Percentiles rank a stretch among this genome's conserved stretches.
phyloP scores from a whole-genome alignment of 1,284 basidiomycete genomes.

The Clitocybe nebularis region DNA sequence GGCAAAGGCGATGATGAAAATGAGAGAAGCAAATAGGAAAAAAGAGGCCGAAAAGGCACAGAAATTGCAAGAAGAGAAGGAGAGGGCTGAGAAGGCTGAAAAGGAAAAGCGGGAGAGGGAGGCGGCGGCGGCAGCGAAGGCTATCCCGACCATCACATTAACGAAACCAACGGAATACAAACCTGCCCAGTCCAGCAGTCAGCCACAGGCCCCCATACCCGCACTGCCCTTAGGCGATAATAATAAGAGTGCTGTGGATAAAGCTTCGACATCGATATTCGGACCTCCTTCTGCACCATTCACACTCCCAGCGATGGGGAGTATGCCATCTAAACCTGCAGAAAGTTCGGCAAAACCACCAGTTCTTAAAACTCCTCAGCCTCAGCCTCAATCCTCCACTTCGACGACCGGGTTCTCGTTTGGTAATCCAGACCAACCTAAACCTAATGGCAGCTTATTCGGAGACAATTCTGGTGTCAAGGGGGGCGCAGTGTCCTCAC shows the following conservation, averaged over 20 bases:
- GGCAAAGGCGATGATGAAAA: slow-evolving; percentile 67
- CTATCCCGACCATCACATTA: slow-evolving; percentile 29
- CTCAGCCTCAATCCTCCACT: slow-evolving; percentile 11
- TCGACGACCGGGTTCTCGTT: slow-evolving; percentile 6
- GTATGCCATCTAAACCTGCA: slow-evolving; percentile 6
- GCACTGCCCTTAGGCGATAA: slow-evolving; percentile 11
- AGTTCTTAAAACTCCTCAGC: slow-evolving; percentile 3
- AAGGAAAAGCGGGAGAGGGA: slow-evolving; percentile 37
- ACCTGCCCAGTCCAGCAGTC: slow-evolving; percentile 12
- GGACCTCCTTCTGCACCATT: slow-evolving; percentile 15
- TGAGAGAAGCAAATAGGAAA: slow-evolving; percentile 49
- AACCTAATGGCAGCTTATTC: slow-evolving; percentile 9
- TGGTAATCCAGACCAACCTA: slow-evolving; percentile 1
- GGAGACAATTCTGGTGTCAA: slow-evolving; percentile 6
- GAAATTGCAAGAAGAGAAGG: slow-evolving; percentile 37
- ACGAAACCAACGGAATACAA: slow-evolving; percentile 24
- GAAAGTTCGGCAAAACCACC: slow-evolving; percentile 5
- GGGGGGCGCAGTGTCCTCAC: slow-evolving; percentile 5
- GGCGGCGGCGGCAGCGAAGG: slow-evolving; percentile 31
- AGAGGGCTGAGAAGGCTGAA: slow-evolving; percentile 35
- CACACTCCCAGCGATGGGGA: slow-evolving; percentile 4
- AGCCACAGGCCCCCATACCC: slow-evolving; percentile 12
- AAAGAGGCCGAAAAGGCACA: slow-evolving; percentile 39
- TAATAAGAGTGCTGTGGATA: slow-evolving; percentile 9
- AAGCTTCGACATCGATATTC: slow-evolving; percentile 4